Evolutionary conservation across 148 eudicot species (phyloP), one percentile per base, ranked within the genome.

Genomic region (Rhododendron simsii): DNA sequence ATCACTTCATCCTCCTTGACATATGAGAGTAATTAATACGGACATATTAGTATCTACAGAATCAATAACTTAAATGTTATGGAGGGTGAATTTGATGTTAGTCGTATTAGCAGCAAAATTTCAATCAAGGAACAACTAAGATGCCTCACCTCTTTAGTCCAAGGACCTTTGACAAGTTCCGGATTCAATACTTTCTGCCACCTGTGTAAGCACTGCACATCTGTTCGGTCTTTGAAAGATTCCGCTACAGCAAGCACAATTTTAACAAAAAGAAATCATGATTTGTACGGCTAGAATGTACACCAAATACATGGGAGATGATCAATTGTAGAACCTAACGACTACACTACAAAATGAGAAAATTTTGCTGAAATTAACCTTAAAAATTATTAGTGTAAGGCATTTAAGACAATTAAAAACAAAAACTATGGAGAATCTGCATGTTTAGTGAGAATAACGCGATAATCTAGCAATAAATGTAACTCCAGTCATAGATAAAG

Each of bases 131-230:
- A 86, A 59, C 11, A 69, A 77, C 21, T 39, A 50, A 65, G 77
- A 26, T 79, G 47, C 37, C 88, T 84, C 85, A 95, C 99, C 98
- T 95, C 97, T 93, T 96, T 96, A 78, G 98, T 93, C 99, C 99
- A 96, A 87, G 99, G 99, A 81, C 99, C 99, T 92, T 96, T 96
- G 82, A 96, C 89, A 85, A 96, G 99, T 85, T 95, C 99, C 37
- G 99, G 99, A 90, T 96, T 94, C 59, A 96, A 91, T 86, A 96
- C 99, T 86, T 96, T 96, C 91, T 96, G 99, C 99, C 99, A 96
- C 88, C 99, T 93, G 88, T 96, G 99, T 77, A 95, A 91, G 92
- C 99, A 96, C 84, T 96, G 99, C 67, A 96, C 99, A 88, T 96
- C 99, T 85, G 98, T 95, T 89, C 99, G 90, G 69, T 96, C 97